Evolutionary conservation across 176 grass and related monocot species (phyloP), one percentile per base, ranked within the genome.

Genomic region (Tillandsia fasciculata): DNA sequence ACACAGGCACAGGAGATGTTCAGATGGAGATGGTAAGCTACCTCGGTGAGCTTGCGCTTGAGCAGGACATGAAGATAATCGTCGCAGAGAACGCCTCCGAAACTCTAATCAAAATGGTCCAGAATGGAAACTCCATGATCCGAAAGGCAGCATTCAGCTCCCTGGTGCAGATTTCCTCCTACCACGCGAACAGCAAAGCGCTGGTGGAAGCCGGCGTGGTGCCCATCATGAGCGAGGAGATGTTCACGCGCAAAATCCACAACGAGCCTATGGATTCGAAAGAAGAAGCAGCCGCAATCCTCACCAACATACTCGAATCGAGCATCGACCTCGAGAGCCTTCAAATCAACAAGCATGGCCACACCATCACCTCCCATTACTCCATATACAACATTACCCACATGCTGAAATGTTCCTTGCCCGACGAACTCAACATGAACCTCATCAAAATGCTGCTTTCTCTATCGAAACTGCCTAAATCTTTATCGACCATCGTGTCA

Each of bases 1-100:
- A 33, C 87, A 99, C 87, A 99, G 94, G 89, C 11, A 72, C 82
- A 20, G 94, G 93, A 81, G 82, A 90, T 51, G 83, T 87, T 28
- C 94, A 93, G 72, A 90, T 88, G 82, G 82, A 93, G 80, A 99
- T 99, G 89, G 94, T 88, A 7, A 71, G 82, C 66, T 99, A 99
- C 77, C 89, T 99, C 0, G 80, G 90, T 0, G 94, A 99, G 29
- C 72, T 99, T 42, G 72, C 83, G 9, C 87, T 84, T 9, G 89
- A 90, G 75, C 87, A 93, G 63, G 87, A 93, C 63, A 88, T 90
- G 90, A 86, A 81, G 59, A 90, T 83, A 64, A 82, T 76, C 65
- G 82, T 93, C 0, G 84, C 90, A 2, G 81, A 78, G 17, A 92
- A 77, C 11, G 79, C 87, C 1, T 86, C 78, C 8, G 78, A 86